phyloP scores from a whole-genome alignment of 192 early-diverging fungal species.

The Coemansia sp. region DNA sequence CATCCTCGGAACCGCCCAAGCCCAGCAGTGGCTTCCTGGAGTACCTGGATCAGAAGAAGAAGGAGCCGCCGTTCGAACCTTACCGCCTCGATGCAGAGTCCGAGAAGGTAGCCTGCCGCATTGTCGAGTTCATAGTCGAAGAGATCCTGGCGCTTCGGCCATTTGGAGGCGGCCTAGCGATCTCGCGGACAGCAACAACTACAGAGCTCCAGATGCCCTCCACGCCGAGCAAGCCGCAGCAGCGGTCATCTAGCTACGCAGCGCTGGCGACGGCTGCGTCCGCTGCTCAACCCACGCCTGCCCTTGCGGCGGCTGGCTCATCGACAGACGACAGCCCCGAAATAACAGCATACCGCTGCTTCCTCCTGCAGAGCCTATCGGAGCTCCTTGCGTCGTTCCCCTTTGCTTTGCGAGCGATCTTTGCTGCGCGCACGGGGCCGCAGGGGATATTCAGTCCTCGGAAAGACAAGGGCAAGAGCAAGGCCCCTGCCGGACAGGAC shows the following conservation, averaged over 20 bases:
- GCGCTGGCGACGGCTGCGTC: conserved; percentile 5
- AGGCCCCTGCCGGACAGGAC: neutral
- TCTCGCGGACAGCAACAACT: conserved; percentile 7
- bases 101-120: conserved; percentile 34
- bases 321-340: conserved; percentile 31
- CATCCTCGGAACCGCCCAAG: conserved; percentile 4
- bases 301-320: no score
- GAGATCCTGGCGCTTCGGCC: conserved; percentile 42
- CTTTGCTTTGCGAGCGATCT: conserved; percentile 36
- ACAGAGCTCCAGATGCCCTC: neutral
- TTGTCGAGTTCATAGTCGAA: conserved; percentile 38
- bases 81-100: conserved; percentile 41
- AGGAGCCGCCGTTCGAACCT: conserved; percentile 19
- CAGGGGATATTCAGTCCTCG: conserved; percentile 22
- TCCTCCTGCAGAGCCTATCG: conserved; percentile 77
- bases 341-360: conserved; percentile 57
- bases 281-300: neutral
- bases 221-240: conserved; percentile 18
- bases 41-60: conserved; percentile 29
- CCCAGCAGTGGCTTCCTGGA: conserved; percentile 9
- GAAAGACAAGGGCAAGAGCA: conserved; percentile 36
- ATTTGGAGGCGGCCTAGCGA: neutral
- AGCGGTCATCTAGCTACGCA: conserved; percentile 8
- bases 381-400: conserved; percentile 87
- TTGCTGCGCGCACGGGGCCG: conserved; percentile 25